Evolutionary conservation across 2,329 filamentous ascomycete species (phyloP).

Genomic region (Cordyceps militaris): DNA sequence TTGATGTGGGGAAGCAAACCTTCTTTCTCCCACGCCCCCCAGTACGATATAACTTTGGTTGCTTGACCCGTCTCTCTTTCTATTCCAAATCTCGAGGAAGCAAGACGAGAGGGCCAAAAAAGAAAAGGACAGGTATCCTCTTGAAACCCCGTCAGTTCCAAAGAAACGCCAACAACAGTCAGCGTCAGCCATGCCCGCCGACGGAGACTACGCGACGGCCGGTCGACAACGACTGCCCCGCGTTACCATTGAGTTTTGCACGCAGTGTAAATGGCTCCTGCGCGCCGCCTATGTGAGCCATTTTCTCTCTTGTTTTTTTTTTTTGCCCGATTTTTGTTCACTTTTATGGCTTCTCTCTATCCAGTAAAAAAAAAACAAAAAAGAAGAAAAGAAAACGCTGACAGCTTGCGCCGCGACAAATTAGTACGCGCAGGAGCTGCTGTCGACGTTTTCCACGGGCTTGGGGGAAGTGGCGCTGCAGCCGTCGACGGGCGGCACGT

Average conservation of each 20-base stretch:
- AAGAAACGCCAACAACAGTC: too few species aligned
- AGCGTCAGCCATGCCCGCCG: too few species aligned
- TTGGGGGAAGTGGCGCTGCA: conserved; percentile 85
- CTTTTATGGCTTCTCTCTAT: not conserved
- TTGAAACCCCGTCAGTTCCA: too few species aligned
- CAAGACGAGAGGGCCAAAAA: too few species aligned
- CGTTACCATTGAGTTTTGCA: conserved; percentile 86
- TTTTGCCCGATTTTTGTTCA: not conserved
- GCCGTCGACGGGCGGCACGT: conserved; percentile 77
- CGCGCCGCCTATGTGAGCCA: conserved; percentile 73
- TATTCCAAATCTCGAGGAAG: too few species aligned
- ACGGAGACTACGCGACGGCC: too few species aligned
- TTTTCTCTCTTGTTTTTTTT: not conserved
- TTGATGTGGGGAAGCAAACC: conserved; percentile 1
- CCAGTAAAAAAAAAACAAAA: not conserved
- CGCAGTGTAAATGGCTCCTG: conserved; percentile 89
- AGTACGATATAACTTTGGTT: too few species aligned
- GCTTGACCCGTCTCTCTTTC: too few species aligned
- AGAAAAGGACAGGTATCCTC: too few species aligned
- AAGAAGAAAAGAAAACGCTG: not conserved
- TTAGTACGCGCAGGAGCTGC: conserved; percentile 87
- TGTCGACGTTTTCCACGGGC: conserved; percentile 80
- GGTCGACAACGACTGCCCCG: conserved; percentile 43
- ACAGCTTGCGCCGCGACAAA: not conserved
- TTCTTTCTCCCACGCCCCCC: not conserved